These are phyloP conservation scores for Monosporascus sp. DNA, from an alignment of 2,329 filamentous ascomycete genomes.

Conservation along the genomic window DNA sequence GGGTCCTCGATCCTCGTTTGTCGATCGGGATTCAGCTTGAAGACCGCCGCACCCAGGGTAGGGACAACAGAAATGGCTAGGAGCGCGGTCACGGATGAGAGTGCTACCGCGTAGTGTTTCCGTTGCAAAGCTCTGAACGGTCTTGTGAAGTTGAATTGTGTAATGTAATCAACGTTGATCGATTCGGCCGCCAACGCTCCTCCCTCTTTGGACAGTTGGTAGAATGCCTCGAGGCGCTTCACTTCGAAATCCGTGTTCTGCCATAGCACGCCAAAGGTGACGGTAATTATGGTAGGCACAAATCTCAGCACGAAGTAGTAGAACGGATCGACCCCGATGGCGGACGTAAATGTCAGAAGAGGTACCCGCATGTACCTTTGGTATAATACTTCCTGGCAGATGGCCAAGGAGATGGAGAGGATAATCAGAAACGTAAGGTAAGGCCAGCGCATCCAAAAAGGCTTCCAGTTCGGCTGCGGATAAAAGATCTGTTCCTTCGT, in stretches of 20 bases:
- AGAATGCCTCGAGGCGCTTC: constrained; percentile 60
- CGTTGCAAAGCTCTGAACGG: constrained; percentile 58
- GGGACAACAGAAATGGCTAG: constrained; percentile 65
- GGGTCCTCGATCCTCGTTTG: constrained; percentile 37
- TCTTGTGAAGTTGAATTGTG: constrained; percentile 59
- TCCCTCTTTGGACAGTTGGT: constrained; percentile 55
- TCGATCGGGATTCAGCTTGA: constrained; percentile 52
- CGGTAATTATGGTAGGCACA: constrained; percentile 54
- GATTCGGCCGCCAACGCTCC: constrained; percentile 60
- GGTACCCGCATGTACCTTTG: constrained; percentile 40
- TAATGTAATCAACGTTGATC: constrained; percentile 71
- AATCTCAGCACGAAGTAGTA: constrained; percentile 61
- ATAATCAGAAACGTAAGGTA: constrained; percentile 51
- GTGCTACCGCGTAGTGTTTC: constrained; percentile 62
- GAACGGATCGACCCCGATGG: constrained; percentile 43
- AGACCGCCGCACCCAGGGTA: constrained; percentile 59
- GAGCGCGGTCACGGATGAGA: constrained; percentile 60
- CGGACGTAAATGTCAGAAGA: constrained; percentile 44
- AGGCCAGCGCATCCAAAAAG: constrained; percentile 58
- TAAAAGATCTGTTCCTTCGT: constrained; percentile 49
- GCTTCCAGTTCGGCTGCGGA: constrained; percentile 62
- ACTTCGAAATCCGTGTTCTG: constrained; percentile 63
- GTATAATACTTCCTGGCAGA: constrained; percentile 50
- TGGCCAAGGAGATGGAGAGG: constrained; percentile 48
- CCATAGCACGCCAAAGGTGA: constrained; percentile 60